A percentile compares a stretch with the other conserved stretches of the same genome.
phyloP scores from a whole-genome alignment of 108 stramenopile genomes.

The Cyclotella atomus region DNA sequence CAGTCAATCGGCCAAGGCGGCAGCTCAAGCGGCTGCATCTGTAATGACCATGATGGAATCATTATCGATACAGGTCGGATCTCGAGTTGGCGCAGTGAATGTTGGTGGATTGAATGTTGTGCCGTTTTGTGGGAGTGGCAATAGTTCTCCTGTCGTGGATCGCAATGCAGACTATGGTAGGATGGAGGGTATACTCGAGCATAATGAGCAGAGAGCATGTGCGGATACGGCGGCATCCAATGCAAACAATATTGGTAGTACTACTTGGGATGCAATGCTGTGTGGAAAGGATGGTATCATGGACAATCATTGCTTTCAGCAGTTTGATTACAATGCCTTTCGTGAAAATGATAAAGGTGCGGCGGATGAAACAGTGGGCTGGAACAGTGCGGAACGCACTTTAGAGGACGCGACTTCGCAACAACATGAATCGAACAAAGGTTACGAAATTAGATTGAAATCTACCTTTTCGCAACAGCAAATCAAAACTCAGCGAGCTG shows the following conservation, averaged over 20 bases:
- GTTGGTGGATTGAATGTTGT: not conserved
- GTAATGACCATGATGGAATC: conserved; percentile 12
- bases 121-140: conserved; percentile 2
- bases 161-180: not conserved
- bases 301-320: not conserved
- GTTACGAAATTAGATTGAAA: conserved; percentile 34
- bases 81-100: not conserved
- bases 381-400: not conserved
- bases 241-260: not conserved
- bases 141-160: not conserved
- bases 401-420: not conserved
- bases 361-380: not conserved
- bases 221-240: not conserved
- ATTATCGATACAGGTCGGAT: not conserved
- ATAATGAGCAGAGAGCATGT: not conserved
- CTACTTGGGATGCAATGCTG: not conserved
- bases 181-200: conserved; percentile 15
- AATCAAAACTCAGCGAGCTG: conserved; percentile 5
- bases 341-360: not conserved
- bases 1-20: conserved; percentile 27
- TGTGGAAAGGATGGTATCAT: not conserved
- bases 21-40: conserved; percentile 16
- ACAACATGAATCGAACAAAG: not conserved
- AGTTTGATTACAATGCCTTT: conserved; percentile 12
- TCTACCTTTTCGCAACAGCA: conserved; percentile 26